A percentile compares a stretch with the other conserved stretches of the same genome.
These are phyloP conservation scores for Dryadomyces quercus-mongolicae DNA, from an alignment of 2,329 filamentous ascomycete genomes.

Conservation along the genomic window DNA sequence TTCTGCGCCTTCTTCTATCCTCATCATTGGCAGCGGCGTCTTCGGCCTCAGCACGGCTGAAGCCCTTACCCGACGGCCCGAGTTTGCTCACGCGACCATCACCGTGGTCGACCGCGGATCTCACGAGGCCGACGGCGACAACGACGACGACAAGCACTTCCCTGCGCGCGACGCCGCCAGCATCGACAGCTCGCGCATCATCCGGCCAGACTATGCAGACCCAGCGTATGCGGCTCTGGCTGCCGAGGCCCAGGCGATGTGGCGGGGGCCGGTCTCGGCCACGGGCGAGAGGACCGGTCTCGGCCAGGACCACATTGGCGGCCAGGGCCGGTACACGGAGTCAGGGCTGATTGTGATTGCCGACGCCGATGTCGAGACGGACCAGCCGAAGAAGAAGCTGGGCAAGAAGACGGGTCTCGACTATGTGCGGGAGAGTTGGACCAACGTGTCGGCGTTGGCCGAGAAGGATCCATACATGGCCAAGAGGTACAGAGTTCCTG, in stretches of 20 bases:
- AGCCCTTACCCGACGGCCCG: conserved; percentile 51
- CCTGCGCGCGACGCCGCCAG: conserved; percentile 47
- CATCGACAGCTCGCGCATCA: conserved; percentile 51
- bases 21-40: conserved; percentile 58
- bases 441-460: conserved; percentile 45
- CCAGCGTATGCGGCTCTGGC: conserved; percentile 65
- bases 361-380: conserved; percentile 20
- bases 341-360: conserved; percentile 55
- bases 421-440: conserved; percentile 48
- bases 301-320: conserved; percentile 41
- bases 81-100: conserved; percentile 39
- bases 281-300: not conserved
- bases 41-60: conserved; percentile 53
- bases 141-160: conserved; percentile 30
- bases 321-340: conserved; percentile 57
- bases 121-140: not conserved
- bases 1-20: conserved; percentile 35
- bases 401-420: conserved; percentile 32
- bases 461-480: conserved; percentile 20
- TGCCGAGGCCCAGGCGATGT: conserved; percentile 54
- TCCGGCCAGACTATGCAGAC: conserved; percentile 70
- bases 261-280: conserved; percentile 30
- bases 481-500: too few species aligned
- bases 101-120: conserved; percentile 46
- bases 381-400: not conserved